Base-by-base conservation (phyloP, 176 grass and related monocot genomes). In the Typha latifolia region DNA sequence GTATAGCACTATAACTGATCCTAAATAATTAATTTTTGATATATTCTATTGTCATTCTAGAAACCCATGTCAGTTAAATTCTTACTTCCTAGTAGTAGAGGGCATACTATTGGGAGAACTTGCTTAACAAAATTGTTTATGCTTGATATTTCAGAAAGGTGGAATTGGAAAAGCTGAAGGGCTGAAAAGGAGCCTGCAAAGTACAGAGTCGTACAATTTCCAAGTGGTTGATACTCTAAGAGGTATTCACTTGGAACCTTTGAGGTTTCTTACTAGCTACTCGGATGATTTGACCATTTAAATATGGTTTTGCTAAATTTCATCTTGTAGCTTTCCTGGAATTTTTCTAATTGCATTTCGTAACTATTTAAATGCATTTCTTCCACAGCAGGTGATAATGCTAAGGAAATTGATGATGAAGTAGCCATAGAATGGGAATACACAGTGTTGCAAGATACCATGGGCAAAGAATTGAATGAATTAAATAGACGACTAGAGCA, bases 381-480 rank as follows among this genome's bases (percentile, higher is more conserved):
- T 24, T 23, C 13, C 75, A 57, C 64, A 73, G 5, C 71, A 79
- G 64, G 53, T 78, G 79, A 69, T 53, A 93, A 86, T 72, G 73
- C 77, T 74, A 94, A 87, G 75, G 95, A 93, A 67, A 90, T 93
- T 68, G 89, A 93, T 51, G 94, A 99, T 74, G 94, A 99, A 80
- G 83, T 79, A 49, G 81, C 77, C 47, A 99, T 94, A 90, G 95
- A 94, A 77, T 94, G 86, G 95, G 95, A 99, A 82, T 74, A 99
- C 74, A 84, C 86, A 76, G 78, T 99, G 67, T 83, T 94, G 55
- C 86, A 99, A 91, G 89, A 99, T 77, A 87, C 81, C 43, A 77
- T 99, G 84, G 95, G 71, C 70, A 99, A 94, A 77, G 89, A 99
- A 61, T 83, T 99, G 70, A 90, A 90, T 83, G 89, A 99, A 77